These are phyloP conservation scores for Cyberlindnera euphorbiiphila DNA, from an alignment of 805 yeast genomes.

Conservation along the genomic window DNA sequence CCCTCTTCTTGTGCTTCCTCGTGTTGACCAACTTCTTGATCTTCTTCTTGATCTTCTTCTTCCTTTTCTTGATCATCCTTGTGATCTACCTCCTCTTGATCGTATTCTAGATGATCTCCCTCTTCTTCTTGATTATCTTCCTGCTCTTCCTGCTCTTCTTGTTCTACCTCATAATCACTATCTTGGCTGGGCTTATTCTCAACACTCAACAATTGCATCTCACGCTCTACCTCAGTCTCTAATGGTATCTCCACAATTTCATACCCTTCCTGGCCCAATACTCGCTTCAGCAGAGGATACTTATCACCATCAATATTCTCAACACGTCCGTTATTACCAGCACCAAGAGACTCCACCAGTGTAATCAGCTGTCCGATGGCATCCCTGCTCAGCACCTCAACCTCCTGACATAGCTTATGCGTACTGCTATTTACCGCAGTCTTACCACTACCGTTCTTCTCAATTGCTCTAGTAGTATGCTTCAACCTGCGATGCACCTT, in stretches of 20 bases:
- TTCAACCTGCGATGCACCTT: slow-evolving; percentile 11
- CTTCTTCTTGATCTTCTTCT: not conserved
- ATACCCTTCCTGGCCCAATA: slow-evolving; percentile 13
- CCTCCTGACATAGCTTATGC: slow-evolving; percentile 6
- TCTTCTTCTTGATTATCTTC: slow-evolving; percentile 3
- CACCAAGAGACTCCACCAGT: slow-evolving; percentile 5
- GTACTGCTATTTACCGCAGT: not conserved
- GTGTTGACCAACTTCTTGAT: not conserved
- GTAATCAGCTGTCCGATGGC: slow-evolving; percentile 14
- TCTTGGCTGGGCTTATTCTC: not conserved
- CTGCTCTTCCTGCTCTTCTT: not conserved
- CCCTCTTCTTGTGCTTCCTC: not conserved
- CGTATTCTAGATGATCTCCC: not conserved
- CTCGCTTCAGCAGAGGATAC: slow-evolving; percentile 13
- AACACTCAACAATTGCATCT: not conserved
- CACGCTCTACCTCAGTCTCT: slow-evolving; percentile 1
- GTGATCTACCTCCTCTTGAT: not conserved
- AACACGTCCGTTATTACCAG: not conserved
- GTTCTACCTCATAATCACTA: not conserved
- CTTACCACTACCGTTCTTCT: slow-evolving; percentile 3
- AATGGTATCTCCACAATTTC: slow-evolving; percentile 12
- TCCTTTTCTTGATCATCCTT: not conserved
- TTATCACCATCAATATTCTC: slow-evolving; percentile 13
- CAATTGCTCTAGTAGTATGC: slow-evolving; percentile 7
- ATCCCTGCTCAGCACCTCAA: slow-evolving; percentile 9